Base-by-base conservation (phyloP, 2,329 filamentous ascomycete genomes). In the Camillea tinctor region DNA sequence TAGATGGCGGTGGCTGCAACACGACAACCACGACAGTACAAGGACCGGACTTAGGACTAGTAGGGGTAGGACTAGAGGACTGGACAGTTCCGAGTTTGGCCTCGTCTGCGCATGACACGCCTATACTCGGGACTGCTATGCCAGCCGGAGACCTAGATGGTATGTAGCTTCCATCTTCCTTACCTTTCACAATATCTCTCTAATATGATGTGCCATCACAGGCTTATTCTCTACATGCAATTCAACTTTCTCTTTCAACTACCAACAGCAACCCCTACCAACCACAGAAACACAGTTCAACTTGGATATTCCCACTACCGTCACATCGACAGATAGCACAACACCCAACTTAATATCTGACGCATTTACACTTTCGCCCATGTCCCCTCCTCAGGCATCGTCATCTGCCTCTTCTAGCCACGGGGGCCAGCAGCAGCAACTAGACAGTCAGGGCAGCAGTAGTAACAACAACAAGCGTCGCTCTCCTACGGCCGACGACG, bases 11-110 rank as follows among this genome's bases (percentile, higher is more conserved):
- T 22, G 53, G 55, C 55, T 9, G 3, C 6, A 30, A 30, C 13
- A 30, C 26, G 26, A 62, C 60, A 22, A 60, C 15, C 60, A 64
- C 20, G 58, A 59, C 20, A 64, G 52, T 50, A 57, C 58, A 40
- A 60, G 60, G 40, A 57, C 58, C 62, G 48, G 20, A 9, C 26
- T 7, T 30, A 30, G 26, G 26, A 11, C 26, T 30, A 54, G 56
- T 15, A 58, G 52, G 50, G 13, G 56, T 22, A n/a, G 40, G 58
- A 57, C 64, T 52, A 24, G 52, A 66, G 63, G 66, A 71, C 26
- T 72, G 68, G 70, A 63, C 69, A 50, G 61, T 70, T 49, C 59
- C 68, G 59, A 60, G 60, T 54, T 60, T 68, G 49, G 64, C 62
- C 50, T 65, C 62, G 61, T 60, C 60, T 51, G 57, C 52, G 22